Conservation (phyloP, 129 eudicot species). For the Scalesia atractyloides region DNA sequence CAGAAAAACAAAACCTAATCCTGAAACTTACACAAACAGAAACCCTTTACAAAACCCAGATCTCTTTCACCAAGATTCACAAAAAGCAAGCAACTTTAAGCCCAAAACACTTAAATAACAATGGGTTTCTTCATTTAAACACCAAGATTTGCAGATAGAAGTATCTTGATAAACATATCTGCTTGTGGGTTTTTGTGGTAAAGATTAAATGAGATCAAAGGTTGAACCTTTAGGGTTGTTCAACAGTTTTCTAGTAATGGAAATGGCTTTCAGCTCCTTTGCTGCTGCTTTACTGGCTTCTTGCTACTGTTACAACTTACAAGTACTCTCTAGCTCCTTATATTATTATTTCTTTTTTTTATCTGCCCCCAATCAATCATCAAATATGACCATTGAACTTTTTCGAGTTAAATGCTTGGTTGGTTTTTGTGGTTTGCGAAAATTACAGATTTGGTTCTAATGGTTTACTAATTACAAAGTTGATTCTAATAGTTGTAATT, state of each 20-base stretch:
- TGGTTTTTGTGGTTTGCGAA: too few relatives aligned
- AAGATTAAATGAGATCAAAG: conserved; percentile 38
- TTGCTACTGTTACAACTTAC: conserved; percentile 29
- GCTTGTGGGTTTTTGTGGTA: conserved; percentile 29
- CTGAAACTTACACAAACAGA: conserved; percentile 24
- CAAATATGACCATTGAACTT: conserved; percentile 29
- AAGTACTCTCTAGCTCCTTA: conserved; percentile 22
- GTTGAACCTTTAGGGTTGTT: conserved; percentile 35
- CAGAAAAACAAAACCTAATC: conserved; percentile 14
- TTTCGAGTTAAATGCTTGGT: too few relatives aligned
- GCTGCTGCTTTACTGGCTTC: conserved; percentile 33
- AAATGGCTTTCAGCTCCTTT: conserved; percentile 29
- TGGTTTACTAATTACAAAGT: too few relatives aligned
- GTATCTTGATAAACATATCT: conserved; percentile 9
- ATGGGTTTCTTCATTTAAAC: conserved; percentile 26
- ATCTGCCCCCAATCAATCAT: conserved; percentile 36
- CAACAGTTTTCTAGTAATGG: conserved; percentile 40
- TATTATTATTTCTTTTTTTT: conserved; percentile 11
- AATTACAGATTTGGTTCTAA: too few relatives aligned
- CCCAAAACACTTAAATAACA: conserved; percentile 13
- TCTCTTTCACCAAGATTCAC: conserved; percentile 30
- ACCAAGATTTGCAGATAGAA: conserved; percentile 30
- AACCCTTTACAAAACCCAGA: conserved; percentile 32
- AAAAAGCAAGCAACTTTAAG: conserved; percentile 27
- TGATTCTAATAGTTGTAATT: too few relatives aligned